These are phyloP conservation scores for Xylaria sp. DNA, from an alignment of 2,329 filamentous ascomycete genomes.

Conservation along the genomic window DNA sequence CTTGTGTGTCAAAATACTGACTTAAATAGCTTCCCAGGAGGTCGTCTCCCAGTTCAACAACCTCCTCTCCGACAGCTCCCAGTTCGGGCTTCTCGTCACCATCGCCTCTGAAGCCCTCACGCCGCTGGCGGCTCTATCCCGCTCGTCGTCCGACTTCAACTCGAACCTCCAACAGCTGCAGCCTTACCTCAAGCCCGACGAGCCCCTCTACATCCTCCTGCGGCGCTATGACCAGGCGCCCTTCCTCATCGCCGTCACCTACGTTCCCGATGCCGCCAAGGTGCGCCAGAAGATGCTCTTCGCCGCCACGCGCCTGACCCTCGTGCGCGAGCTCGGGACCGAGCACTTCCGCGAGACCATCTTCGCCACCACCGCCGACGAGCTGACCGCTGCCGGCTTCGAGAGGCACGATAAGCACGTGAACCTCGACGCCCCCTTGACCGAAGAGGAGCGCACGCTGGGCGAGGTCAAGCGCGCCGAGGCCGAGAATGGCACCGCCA, in stretches of 20 bases:
- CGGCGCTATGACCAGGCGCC: conserved; percentile 70
- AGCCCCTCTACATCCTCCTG: conserved; percentile 79
- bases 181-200: conserved; percentile 71
- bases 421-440: conserved; percentile 74
- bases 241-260: conserved; percentile 77
- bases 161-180: conserved; percentile 72
- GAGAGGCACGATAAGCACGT: conserved; percentile 76
- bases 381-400: conserved; percentile 77
- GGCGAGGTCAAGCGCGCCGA: conserved; percentile 80
- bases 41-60: conserved; percentile 78
- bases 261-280: conserved; percentile 80
- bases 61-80: conserved; percentile 69
- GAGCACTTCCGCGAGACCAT: conserved; percentile 83
- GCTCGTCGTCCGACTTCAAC: conserved; percentile 67
- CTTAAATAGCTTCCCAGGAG: conserved; percentile 75
- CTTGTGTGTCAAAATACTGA: neutral
- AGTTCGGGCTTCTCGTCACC: conserved; percentile 77
- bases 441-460: conserved; percentile 78
- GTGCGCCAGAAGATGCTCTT: conserved; percentile 91
- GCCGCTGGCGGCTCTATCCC: conserved; percentile 66
- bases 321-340: conserved; percentile 79
- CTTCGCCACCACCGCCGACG: conserved; percentile 75
- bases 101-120: conserved; percentile 76
- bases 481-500: conserved; percentile 76
- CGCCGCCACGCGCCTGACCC: conserved; percentile 78